These are phyloP conservation scores for Ehretia macrophylla DNA, from an alignment of 257 asterid species.

Conservation along the genomic window DNA sequence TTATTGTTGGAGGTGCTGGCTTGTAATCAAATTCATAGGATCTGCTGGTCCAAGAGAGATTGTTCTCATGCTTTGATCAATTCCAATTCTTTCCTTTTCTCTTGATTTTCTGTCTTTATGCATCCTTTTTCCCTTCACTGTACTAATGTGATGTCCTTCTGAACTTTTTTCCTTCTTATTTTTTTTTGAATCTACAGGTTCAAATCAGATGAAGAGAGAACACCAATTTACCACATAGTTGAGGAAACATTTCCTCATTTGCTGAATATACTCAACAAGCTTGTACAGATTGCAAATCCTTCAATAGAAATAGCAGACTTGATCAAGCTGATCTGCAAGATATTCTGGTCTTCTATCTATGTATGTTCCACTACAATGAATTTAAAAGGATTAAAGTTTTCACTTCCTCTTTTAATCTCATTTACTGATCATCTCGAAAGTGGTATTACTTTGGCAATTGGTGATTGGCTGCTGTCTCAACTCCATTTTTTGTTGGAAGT, in stretches of 20 bases:
- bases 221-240: slow-evolving; percentile 79
- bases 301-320: slow-evolving; percentile 83
- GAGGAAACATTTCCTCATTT: slow-evolving; percentile 90
- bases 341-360: slow-evolving; percentile 94
- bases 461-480: not conserved
- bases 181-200: slow-evolving; percentile 49
- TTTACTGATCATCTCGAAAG: not conserved
- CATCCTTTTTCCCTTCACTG: not conserved
- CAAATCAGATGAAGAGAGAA: slow-evolving; percentile 96
- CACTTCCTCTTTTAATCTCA: not conserved
- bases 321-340: slow-evolving; percentile 96
- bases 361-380: slow-evolving; percentile 40
- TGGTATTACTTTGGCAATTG: not conserved
- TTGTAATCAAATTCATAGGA: too few relatives aligned
- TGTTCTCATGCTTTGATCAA: too few relatives aligned
- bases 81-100: too few relatives aligned
- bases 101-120: not conserved
- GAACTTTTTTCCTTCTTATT: slow-evolving; percentile 12
- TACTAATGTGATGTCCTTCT: not conserved
- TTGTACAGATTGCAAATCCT: slow-evolving; percentile 79
- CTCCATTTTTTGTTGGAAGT: not conserved
- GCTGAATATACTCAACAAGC: slow-evolving; percentile 69
- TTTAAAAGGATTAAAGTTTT: not conserved
- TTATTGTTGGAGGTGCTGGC: too few relatives aligned
- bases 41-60: too few relatives aligned